These are phyloP conservation scores for Zanthoxylum bungeanum DNA, from an alignment of 345 rosid species.

Conservation along the genomic window DNA sequence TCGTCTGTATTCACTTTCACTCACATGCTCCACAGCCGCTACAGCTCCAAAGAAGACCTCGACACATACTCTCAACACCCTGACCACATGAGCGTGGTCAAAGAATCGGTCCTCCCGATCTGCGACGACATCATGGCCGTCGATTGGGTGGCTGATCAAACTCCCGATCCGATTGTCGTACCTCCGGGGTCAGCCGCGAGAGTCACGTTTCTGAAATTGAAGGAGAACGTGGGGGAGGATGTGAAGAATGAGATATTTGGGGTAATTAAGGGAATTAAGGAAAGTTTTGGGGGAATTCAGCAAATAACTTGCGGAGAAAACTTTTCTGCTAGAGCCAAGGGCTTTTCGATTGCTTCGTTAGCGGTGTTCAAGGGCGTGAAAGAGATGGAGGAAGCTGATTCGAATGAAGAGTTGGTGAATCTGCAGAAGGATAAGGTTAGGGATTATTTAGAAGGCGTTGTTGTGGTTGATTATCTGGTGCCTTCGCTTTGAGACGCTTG, in stretches of 20 bases:
- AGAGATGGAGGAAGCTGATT: conserved; percentile 41
- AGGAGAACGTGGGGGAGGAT: no score
- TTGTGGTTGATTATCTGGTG: conserved; percentile 56
- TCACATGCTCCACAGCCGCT: conserved; percentile 82
- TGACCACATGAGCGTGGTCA: no score
- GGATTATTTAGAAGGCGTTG: conserved; percentile 47
- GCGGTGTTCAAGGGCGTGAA: conserved; percentile 43
- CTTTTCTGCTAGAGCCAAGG: conserved; percentile 69
- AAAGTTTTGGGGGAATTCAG: no score
- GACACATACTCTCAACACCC: no score
- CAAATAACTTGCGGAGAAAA: no score
- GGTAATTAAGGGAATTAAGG: no score
- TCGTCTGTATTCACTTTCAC: conserved; percentile 56
- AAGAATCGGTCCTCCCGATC: conserved; percentile 53
- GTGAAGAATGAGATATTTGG: no score
- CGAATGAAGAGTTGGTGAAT: conserved; percentile 37
- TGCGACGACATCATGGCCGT: conserved; percentile 83
- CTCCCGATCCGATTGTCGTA: conserved; percentile 21
- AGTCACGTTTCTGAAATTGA: no score
- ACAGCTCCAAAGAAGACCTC: no score
- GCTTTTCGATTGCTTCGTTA: conserved; percentile 62
- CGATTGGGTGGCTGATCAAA: conserved; percentile 60
- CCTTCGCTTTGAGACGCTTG: conserved; percentile 45
- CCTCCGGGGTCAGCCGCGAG: conserved; percentile 46
- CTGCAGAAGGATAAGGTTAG: conserved; percentile 48